Evolutionary conservation across 2,329 filamentous ascomycete species (phyloP).

Genomic region (Paracoccidioides brasiliensis): DNA sequence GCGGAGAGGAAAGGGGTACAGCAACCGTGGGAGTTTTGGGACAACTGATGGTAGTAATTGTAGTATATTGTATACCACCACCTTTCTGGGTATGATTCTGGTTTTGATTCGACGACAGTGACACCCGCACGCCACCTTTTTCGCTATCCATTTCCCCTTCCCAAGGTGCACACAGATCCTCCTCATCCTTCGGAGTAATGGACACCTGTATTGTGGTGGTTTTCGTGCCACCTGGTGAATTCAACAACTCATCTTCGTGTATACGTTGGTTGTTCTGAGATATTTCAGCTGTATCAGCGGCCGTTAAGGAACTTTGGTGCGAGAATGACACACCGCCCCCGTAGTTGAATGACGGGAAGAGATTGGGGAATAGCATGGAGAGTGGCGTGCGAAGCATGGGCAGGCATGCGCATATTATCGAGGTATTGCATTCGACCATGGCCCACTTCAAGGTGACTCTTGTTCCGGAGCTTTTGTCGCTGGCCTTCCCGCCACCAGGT

Average conservation of each 20-base stretch:
- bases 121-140: neutral
- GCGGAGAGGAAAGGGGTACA: neutral
- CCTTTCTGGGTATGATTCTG: neutral
- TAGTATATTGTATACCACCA: neutral
- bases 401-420: slow-evolving; percentile 27
- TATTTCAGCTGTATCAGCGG: neutral
- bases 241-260: neutral
- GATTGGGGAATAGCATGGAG: slow-evolving; percentile 11
- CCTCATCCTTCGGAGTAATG: neutral
- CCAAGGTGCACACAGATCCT: neutral
- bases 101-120: neutral
- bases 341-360: slow-evolving; percentile 9
- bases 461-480: slow-evolving; percentile 17
- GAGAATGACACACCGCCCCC: neutral
- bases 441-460: slow-evolving; percentile 24
- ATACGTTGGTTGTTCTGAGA: neutral
- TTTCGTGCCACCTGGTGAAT: neutral
- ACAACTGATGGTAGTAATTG: neutral
- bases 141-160: neutral
- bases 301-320: neutral
- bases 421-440: slow-evolving; percentile 23
- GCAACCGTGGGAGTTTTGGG: neutral
- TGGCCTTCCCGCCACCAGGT: slow-evolving; percentile 13
- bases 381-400: slow-evolving; percentile 23
- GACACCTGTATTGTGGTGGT: neutral